Base-by-base conservation (phyloP, 73 alveolate genomes). In the Paramecium primaurelia region DNA sequence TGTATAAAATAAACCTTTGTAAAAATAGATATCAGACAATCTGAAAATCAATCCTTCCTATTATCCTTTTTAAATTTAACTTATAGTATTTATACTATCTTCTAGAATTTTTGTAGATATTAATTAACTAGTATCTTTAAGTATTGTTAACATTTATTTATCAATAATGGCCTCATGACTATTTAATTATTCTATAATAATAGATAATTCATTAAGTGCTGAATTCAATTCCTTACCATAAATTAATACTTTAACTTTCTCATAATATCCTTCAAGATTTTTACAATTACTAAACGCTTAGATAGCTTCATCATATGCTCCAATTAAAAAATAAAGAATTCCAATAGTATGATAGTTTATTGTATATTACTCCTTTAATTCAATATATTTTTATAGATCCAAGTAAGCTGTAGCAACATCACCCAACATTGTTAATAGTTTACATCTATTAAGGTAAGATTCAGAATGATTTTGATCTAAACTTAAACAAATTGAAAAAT, bases 401-500 rank as follows among this genome's bases (percentile, higher is more conserved):
- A 54, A 28, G 36, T 59, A 86, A 3, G 86, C 93, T 51, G 86
- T 59, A 10, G 47, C 64, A n/a, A 40, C 49, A 59, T 86, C 93
- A 36, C 58, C 93, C 9, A 86, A 22, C 69, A 86, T 69, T 16
- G 51, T 71, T 25, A 86, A 86, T 32, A 69, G 58, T 58, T 86
- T 86, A 18, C 71, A 69, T 86, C 93, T 86, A 32, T 86, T 86
- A 59, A 86, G 40, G 8, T 32, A 86, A 1, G 93, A 69, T 59
- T 86, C 77, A 14, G 93, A 47, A 59, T 86, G 77, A 86, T 86
- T 86, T 32, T 40, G 38, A 54, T 86, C 77, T 34, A 59, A 37
- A 37, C 86, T 71, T 49, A 92, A 73, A 18, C 93, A 91, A 22
- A 73, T 73, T 4, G 95, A 47, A 26, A 92, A 92, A 92, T 92